Evolutionary conservation across 2,329 filamentous ascomycete species (phyloP), one percentile per base, ranked within the genome.

Genomic region (Xylaria arbuscula): DNA sequence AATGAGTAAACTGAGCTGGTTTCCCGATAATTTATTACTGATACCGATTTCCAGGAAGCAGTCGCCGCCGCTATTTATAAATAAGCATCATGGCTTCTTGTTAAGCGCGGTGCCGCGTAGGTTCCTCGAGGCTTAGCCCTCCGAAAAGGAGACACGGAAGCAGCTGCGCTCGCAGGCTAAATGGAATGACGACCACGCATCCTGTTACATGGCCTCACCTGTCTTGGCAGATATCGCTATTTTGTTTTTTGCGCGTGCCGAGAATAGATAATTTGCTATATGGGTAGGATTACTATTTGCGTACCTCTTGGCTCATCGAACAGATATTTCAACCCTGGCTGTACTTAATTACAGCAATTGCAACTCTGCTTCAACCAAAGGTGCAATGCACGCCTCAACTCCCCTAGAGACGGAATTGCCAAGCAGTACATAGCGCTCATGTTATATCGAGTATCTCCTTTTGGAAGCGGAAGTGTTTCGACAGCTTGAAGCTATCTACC

Each of bases 101-200:
- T 15, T 38, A 36, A 48, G 24, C 51, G 19, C 9, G 38, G 51
- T 19, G 45, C 38, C 48, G 22, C n/a, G 34, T 54, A 40, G 28
- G 34, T 28, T 36, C 15, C 56, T 22, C 66, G 48, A 13, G 51
- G 24, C 54, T 50, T 48, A 57, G 19, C 48, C 40, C 67, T 61
- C 68, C 68, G 34, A 64, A 70, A 56, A 56, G 50, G 68, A 57
- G 57, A 58, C 38, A 50, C 68, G 68, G 68, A 70, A 57, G 59
- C 55, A 42, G 56, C 51, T 57, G 45, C 22, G 42, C 40, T 68
- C 65, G 53, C 65, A 70, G 68, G 68, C 68, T 70, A 70, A 70
- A 70, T 68, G 61, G 57, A 58, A 70, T 8, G 17, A 61, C 38
- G 32, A 38, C 51, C 47, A 63, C 47, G 51, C 24, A 45, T 47